These are phyloP conservation scores for Lentinula aciculospora DNA, from an alignment of 768 basidiomycete genomes.

Conservation along the genomic window DNA sequence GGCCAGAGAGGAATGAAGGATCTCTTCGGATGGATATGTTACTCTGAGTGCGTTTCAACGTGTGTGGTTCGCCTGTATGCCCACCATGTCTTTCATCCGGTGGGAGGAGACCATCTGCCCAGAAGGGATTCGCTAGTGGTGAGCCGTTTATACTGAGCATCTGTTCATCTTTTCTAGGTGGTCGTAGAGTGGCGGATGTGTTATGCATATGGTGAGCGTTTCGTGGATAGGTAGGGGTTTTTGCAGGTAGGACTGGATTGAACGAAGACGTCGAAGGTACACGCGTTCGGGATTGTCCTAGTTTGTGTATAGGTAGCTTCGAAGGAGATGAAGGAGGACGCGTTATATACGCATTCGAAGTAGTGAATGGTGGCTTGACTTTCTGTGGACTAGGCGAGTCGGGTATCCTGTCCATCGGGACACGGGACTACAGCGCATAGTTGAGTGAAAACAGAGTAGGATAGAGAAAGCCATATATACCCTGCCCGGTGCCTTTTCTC, in stretches of 20 bases:
- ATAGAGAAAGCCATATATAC: slow-evolving; percentile 20
- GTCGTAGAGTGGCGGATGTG: slow-evolving; percentile 43
- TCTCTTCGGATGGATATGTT: slow-evolving; percentile 60
- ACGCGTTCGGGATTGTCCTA: slow-evolving; percentile 18
- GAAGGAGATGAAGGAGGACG: slow-evolving; percentile 44
- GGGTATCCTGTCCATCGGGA: slow-evolving; percentile 13
- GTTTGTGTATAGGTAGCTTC: slow-evolving; percentile 33
- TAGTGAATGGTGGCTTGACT: slow-evolving; percentile 39
- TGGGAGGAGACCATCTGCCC: slow-evolving; percentile 17
- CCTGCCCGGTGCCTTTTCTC: slow-evolving; percentile 36
- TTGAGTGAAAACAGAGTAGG: not conserved
- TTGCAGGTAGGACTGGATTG: slow-evolving; percentile 60
- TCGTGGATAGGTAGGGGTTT: slow-evolving; percentile 48
- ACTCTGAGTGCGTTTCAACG: slow-evolving; percentile 44
- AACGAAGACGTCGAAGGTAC: slow-evolving; percentile 66
- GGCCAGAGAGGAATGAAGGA: slow-evolving; percentile 37
- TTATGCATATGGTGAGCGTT: slow-evolving; percentile 8
- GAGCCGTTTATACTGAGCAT: slow-evolving; percentile 82
- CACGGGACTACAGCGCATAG: slow-evolving; percentile 17
- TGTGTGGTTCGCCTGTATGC: slow-evolving; percentile 13
- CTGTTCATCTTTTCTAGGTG: slow-evolving; percentile 69
- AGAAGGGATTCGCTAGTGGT: slow-evolving; percentile 72
- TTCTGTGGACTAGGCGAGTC: slow-evolving; percentile 43
- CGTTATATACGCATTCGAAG: slow-evolving; percentile 13
- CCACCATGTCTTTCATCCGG: slow-evolving; percentile 3